phyloP scores from a whole-genome alignment of 1,284 basidiomycete species.

The Ustilago esculenta region DNA sequence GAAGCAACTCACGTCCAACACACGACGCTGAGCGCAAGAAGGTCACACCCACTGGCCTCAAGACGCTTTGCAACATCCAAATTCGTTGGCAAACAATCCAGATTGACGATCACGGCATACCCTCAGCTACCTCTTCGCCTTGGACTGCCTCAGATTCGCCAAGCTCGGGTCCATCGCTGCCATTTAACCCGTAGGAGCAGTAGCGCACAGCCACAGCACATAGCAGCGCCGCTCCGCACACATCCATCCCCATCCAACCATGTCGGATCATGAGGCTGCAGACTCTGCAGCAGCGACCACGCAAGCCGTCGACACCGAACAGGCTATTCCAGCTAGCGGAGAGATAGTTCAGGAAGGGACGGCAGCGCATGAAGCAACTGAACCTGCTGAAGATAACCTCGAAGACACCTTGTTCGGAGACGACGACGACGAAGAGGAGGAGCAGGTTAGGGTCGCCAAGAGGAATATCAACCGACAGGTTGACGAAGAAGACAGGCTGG shows the following conservation, averaged over 20 bases:
- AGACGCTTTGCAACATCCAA: too few relatives aligned
- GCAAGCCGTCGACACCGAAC: neutral
- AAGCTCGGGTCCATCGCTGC: too few relatives aligned
- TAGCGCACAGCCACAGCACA: too few relatives aligned
- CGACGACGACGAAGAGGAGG: constrained; percentile 44
- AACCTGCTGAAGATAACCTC: constrained; percentile 15
- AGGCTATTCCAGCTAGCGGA: neutral
- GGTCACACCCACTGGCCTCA: too few relatives aligned
- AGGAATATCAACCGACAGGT: constrained; percentile 7
- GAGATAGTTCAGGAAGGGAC: neutral
- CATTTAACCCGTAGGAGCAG: too few relatives aligned
- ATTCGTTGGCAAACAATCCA: too few relatives aligned
- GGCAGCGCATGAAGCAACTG: neutral
- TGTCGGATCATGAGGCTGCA: constrained; percentile 37
- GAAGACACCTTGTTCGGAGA: constrained; percentile 53
- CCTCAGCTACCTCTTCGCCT: neutral
- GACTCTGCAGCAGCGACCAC: constrained; percentile 1
- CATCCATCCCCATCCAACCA: constrained; percentile 13
- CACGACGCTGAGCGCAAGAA: constrained; percentile 10
- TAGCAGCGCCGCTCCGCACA: constrained; percentile 12
- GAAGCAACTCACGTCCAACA: constrained; percentile 2
- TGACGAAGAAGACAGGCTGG: neutral
- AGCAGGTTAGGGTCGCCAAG: constrained; percentile 16
- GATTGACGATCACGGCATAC: too few relatives aligned
- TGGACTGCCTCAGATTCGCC: neutral